Percentiles rank a stretch among this genome's conserved stretches.
Evolutionary conservation across 345 rosid genomes (phyloP).

Genomic region (Hevea brasiliensis): DNA sequence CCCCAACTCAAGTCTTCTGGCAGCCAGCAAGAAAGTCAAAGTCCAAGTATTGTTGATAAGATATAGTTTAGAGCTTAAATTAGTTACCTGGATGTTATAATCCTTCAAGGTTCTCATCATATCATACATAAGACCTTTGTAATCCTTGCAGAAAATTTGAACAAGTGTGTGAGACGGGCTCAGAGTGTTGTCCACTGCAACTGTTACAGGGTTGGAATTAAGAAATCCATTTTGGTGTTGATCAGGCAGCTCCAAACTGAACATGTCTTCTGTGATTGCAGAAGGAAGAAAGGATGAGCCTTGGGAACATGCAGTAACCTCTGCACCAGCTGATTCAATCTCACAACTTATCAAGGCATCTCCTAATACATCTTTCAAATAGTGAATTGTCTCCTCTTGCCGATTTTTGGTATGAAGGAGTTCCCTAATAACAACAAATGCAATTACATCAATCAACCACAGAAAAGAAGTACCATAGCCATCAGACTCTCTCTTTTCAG

Average conservation of each 20-base stretch:
- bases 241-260: slow-evolving; percentile 45
- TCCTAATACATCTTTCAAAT: slow-evolving; percentile 44
- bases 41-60: too few species aligned
- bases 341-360: slow-evolving; percentile 59
- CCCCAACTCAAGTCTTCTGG: neutral
- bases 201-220: slow-evolving; percentile 36
- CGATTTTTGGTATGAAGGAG: slow-evolving; percentile 50
- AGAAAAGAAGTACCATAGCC: neutral
- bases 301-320: slow-evolving; percentile 59
- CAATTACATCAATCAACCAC: neutral
- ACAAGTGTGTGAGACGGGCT: slow-evolving; percentile 65
- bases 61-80: neutral
- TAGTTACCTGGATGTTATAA: slow-evolving; percentile 56
- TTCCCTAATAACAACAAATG: slow-evolving; percentile 35
- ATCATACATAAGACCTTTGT: slow-evolving; percentile 72
- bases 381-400: slow-evolving; percentile 44
- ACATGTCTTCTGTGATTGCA: slow-evolving; percentile 49
- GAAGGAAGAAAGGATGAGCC: slow-evolving; percentile 57
- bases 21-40: too few species aligned
- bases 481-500: neutral
- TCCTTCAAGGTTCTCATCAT: slow-evolving; percentile 69
- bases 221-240: slow-evolving; percentile 37
- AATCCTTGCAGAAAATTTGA: slow-evolving; percentile 61
- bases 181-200: slow-evolving; percentile 50
- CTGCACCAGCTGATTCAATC: slow-evolving; percentile 54